Evolutionary conservation across 169 alveolate species (phyloP), one percentile per base, ranked within the genome.

Genomic region (Plasmodium billcollinsi): DNA sequence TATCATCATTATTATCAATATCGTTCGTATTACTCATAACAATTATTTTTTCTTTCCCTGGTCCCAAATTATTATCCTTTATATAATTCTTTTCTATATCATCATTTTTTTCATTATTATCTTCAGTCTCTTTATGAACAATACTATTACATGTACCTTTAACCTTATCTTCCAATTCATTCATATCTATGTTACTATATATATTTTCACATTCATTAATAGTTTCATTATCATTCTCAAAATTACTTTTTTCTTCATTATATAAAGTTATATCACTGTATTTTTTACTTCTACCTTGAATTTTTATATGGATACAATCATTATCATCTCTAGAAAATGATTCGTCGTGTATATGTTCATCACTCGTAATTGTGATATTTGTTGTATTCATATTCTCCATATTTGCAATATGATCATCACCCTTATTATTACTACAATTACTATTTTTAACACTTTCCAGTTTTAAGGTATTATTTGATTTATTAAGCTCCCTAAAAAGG

Each of bases 401-500:
- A 33, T 33, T 33, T 33, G 8, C 6, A 33, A 4, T 33, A 33
- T 33, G 2, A 33, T 33, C 45, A 33, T 33, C 45, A 33, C 45
- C 45, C 45, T 33, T 33, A 33, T 33, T 33, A 6, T 33, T 33
- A 4, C 29, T 56, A 56, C 65, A 56, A 15, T 56, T 56, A 15
- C 21, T 12, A 56, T 56, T 12, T 56, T 56, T 56, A 9, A 15
- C 20, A 11, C 6, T 20, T 5, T 56, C 21, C 12, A 56, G 2
- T 56, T 6, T 21, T 29, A 14, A 21, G 11, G 8, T 33, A 24
- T 24, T 15, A 74, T 24, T n/a, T 52, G 45, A 18, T 74, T 74
- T 74, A n/a, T 24, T 67, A 24, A 58, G 50, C 7, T 59, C 66
- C 18, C 7, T 52, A 24, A 74, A 74, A 74, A 74, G 6, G 24